Conservation (phyloP, 768 basidiomycete genomes). For the Hygrocybe coccinea region DNA sequence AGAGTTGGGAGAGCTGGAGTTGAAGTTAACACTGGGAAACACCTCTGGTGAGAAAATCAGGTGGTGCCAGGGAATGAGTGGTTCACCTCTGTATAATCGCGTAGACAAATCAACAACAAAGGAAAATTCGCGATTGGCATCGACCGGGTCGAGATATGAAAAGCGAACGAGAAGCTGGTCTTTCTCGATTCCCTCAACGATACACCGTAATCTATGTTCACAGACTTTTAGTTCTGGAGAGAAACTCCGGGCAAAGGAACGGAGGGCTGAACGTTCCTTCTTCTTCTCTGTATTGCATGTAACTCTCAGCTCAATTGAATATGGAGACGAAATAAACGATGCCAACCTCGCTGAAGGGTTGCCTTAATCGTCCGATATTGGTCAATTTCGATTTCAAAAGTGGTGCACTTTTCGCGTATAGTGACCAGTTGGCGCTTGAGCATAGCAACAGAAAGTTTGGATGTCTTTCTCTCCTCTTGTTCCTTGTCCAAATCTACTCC, state of each 20-base stretch:
- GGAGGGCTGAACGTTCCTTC: constrained; percentile 56
- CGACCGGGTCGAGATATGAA: constrained; percentile 53
- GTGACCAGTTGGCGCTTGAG: constrained; percentile 64
- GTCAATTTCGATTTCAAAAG: constrained; percentile 66
- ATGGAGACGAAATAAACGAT: constrained; percentile 7
- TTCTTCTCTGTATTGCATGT: constrained; percentile 51
- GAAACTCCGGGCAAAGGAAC: constrained; percentile 46
- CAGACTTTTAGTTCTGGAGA: constrained; percentile 53
- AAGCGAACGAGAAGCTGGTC: constrained; percentile 75
- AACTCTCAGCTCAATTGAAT: not conserved
- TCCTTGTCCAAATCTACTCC: constrained; percentile 58
- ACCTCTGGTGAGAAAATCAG: not conserved
- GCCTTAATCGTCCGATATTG: constrained; percentile 59
- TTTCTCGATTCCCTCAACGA: constrained; percentile 73
- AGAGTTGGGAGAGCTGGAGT: constrained; percentile 66
- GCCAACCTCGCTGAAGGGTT: constrained; percentile 60
- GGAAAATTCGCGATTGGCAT: constrained; percentile 60
- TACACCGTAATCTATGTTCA: constrained; percentile 55
- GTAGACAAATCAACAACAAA: constrained; percentile 69
- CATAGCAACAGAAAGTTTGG: constrained; percentile 53
- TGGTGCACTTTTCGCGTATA: constrained; percentile 52
- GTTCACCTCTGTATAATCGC: constrained; percentile 60
- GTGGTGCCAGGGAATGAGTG: not conserved
- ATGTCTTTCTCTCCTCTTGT: constrained; percentile 67
- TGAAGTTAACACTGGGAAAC: constrained; percentile 69